Base-by-base conservation (phyloP, 768 basidiomycete genomes). In the Calocybe indica region DNA sequence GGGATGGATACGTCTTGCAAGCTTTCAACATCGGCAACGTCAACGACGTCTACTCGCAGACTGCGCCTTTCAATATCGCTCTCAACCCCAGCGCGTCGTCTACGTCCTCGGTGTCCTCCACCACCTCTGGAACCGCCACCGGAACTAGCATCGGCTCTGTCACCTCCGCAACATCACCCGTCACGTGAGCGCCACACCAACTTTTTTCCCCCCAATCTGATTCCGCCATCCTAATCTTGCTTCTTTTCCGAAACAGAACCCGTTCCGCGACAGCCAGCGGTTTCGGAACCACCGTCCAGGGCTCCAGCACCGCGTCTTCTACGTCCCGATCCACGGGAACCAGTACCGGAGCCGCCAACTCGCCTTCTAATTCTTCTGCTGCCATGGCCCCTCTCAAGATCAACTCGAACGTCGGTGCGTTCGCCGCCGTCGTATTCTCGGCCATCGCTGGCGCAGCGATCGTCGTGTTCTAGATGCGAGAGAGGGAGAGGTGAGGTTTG, bases 401-500 rank as follows among this genome's bases (percentile, higher is more conserved):
- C 37, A 54, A 54, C 44, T 54, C 48, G 45, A 70, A 63, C 41
- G 51, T 60, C 43, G 69, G 65, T 38, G 62, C 66, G 9, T 41
- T 63, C 28, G 68, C 64, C 2, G 67, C 62, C 10, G 58, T 69
- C 6, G 54, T 73, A 14, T 57, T 78, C 33, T 76, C 78, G 13
- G 73, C 67, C 0, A 56, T 74, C 35, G 79, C 73, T 35, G 81
- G 80, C 35, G 76, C 66, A 15, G 75, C 60, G 10, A 55, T 72
- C 49, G 64, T 75, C 39, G 63, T 62, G 0, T 68, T 80, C 55
- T 82, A 64, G 67, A 40, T 15, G 32, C 4, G 22, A 22, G 4
- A 22, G 22, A 22, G 22, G 4, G 22, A 4, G 2, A 22, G 4
- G n/a, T n/a, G n/a, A 39, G 8, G n/a, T n/a, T 10, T 31, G 13